Percentiles rank a stretch among this genome's conserved stretches.
These are phyloP conservation scores for Mycena floridula DNA, from an alignment of 768 basidiomycete genomes.

Conservation along the genomic window DNA sequence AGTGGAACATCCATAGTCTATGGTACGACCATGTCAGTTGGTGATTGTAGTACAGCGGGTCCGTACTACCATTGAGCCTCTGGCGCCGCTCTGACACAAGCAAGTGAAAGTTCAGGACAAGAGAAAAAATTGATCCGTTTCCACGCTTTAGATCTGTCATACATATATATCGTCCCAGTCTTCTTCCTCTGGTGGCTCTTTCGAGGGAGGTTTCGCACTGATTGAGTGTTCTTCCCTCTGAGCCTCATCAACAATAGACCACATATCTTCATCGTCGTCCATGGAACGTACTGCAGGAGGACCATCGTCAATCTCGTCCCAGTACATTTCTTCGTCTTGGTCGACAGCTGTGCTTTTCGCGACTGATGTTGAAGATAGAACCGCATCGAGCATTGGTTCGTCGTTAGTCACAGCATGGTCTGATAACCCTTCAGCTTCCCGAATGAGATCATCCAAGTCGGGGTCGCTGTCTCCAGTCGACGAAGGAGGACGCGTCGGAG, in stretches of 20 bases:
- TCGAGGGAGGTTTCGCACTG: background rate
- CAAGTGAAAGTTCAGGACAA: too few species aligned
- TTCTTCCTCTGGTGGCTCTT: background rate
- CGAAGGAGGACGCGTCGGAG: conserved; percentile 30
- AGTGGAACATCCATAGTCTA: too few species aligned
- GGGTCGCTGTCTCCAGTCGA: conserved; percentile 30
- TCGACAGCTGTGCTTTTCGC: conserved; percentile 1
- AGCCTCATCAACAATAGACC: conserved; percentile 59
- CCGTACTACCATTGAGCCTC: too few species aligned
- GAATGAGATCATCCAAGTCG: conserved; percentile 5
- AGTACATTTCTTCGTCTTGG: conserved; percentile 6
- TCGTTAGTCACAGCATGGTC: background rate
- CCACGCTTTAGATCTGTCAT: too few species aligned
- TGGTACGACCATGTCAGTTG: too few species aligned
- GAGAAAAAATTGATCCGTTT: too few species aligned
- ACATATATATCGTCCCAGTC: background rate
- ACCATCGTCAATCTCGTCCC: too few species aligned
- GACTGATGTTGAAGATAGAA: background rate
- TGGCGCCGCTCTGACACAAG: too few species aligned
- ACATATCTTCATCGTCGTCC: conserved; percentile 63
- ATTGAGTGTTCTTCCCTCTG: conserved; percentile 18
- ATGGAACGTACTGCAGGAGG: conserved; percentile 14
- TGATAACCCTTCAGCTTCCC: background rate
- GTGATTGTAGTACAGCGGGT: too few species aligned
- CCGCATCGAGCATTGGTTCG: background rate